Percentiles rank a stretch among this genome's conserved stretches.
Conservation (phyloP, 176 grass and related monocot species). For the Bothriochloa decipiens region DNA sequence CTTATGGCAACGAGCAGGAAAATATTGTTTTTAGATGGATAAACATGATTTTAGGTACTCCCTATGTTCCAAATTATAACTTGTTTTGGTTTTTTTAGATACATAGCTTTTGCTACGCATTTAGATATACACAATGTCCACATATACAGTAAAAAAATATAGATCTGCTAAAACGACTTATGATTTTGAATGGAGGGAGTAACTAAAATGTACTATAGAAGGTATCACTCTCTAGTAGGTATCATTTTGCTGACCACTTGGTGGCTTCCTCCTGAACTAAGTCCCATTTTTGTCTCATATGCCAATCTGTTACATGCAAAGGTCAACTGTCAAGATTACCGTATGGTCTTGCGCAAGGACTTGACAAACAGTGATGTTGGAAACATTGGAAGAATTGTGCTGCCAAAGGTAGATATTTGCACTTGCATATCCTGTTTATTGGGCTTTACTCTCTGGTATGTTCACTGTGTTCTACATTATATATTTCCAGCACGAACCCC, state of each 20-base stretch:
- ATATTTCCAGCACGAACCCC: not conserved
- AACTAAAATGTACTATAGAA: not conserved
- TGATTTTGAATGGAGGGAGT: not conserved
- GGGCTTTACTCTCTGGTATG: not conserved
- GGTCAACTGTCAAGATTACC: conserved; percentile 54
- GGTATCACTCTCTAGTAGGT: not conserved
- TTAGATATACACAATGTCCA: no score
- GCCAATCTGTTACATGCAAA: conserved; percentile 42
- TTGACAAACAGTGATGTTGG: conserved; percentile 91
- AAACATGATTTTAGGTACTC: not conserved
- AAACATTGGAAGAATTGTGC: conserved; percentile 84
- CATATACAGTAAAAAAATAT: no score
- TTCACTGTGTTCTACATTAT: not conserved
- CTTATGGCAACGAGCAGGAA: not conserved
- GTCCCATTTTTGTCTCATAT: not conserved
- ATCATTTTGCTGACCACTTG: conserved; percentile 12
- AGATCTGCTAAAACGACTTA: no score
- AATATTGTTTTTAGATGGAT: not conserved
- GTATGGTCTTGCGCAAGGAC: conserved; percentile 62
- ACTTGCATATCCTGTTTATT: conserved; percentile 30
- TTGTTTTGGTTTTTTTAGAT: no score
- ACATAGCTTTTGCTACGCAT: no score
- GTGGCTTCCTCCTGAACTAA: conserved; percentile 21
- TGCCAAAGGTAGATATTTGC: conserved; percentile 69
- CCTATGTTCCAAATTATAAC: no score